Percentiles rank a stretch among this genome's conserved stretches.
phyloP scores from a whole-genome alignment of 129 eudicot genomes.

The Saussurea involucrata region DNA sequence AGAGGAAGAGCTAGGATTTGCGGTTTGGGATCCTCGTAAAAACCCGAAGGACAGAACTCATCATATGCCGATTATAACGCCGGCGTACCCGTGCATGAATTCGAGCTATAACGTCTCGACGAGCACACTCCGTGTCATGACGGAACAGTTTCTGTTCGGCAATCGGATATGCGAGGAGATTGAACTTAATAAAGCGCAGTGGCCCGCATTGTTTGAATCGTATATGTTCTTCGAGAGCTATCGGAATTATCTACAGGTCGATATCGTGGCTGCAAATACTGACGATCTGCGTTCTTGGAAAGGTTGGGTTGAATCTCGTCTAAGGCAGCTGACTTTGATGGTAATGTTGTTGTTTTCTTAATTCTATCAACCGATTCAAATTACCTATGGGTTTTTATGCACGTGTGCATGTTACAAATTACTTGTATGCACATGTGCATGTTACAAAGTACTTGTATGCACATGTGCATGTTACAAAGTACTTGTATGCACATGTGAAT shows the following conservation, averaged over 20 bases:
- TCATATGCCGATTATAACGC: slow-evolving; percentile 94
- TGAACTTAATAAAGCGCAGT: slow-evolving; percentile 65
- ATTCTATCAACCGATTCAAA: not conserved
- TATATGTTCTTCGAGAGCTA: slow-evolving; percentile 83
- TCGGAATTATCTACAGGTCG: slow-evolving; percentile 80
- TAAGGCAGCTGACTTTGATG: slow-evolving; percentile 86
- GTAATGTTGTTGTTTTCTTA: slow-evolving; percentile 36
- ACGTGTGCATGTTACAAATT: too few relatives aligned
- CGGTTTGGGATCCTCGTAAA: slow-evolving; percentile 87
- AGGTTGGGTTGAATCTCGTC: slow-evolving; percentile 97
- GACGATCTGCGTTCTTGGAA: slow-evolving; percentile 89
- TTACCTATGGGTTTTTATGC: too few relatives aligned
- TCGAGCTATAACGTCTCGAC: slow-evolving; percentile 94
- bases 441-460: too few relatives aligned
- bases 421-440: too few relatives aligned
- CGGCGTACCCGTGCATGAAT: slow-evolving; percentile 97
- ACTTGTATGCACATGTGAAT: too few relatives aligned
- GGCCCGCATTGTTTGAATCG: slow-evolving; percentile 81
- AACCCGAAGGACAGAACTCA: slow-evolving; percentile 81
- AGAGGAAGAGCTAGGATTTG: slow-evolving; percentile 75
- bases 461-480: too few relatives aligned
- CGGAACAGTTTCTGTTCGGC: slow-evolving; percentile 75
- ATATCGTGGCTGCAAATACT: slow-evolving; percentile 62
- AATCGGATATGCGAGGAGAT: slow-evolving; percentile 75
- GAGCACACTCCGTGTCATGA: slow-evolving; percentile 90